Conservation (phyloP, 306 rosid species). For the Sindora glabra region DNA sequence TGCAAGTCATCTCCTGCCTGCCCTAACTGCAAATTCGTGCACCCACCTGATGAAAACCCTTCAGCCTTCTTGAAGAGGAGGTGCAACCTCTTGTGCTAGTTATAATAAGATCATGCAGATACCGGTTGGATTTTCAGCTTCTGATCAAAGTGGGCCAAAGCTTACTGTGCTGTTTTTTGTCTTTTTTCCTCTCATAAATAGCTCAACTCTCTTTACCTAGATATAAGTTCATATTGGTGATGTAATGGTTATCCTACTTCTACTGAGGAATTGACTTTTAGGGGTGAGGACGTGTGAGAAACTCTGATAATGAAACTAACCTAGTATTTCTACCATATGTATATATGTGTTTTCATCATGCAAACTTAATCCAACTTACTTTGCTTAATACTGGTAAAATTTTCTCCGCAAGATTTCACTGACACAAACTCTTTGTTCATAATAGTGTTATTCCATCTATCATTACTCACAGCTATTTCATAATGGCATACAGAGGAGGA, state of each 20-base stretch:
- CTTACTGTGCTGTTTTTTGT: background rate
- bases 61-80: slow-evolving; percentile 46
- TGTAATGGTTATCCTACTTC: background rate
- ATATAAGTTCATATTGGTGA: background rate
- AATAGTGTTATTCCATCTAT: too few relatives aligned
- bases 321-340: background rate
- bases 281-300: slow-evolving; percentile 11
- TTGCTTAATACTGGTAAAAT: too few relatives aligned
- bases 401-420: too few relatives aligned
- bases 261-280: slow-evolving; percentile 4
- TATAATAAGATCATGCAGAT: background rate
- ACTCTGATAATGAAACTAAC: slow-evolving; percentile 17
- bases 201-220: slow-evolving; percentile 1
- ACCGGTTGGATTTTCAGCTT: slow-evolving; percentile 9
- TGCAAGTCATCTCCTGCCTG: slow-evolving; percentile 83
- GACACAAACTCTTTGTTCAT: too few relatives aligned
- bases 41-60: slow-evolving; percentile 54
- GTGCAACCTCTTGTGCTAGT: slow-evolving; percentile 43
- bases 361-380: too few relatives aligned
- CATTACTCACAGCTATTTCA: too few relatives aligned
- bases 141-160: background rate
- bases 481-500: too few relatives aligned
- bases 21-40: slow-evolving; percentile 91
- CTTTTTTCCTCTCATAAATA: background rate
- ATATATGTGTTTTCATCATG: slow-evolving; percentile 6